Percentiles rank a stretch among this genome's conserved stretches.
These are phyloP conservation scores for Camelina neglecta DNA, from an alignment of 345 rosid genomes.

Conservation along the genomic window DNA sequence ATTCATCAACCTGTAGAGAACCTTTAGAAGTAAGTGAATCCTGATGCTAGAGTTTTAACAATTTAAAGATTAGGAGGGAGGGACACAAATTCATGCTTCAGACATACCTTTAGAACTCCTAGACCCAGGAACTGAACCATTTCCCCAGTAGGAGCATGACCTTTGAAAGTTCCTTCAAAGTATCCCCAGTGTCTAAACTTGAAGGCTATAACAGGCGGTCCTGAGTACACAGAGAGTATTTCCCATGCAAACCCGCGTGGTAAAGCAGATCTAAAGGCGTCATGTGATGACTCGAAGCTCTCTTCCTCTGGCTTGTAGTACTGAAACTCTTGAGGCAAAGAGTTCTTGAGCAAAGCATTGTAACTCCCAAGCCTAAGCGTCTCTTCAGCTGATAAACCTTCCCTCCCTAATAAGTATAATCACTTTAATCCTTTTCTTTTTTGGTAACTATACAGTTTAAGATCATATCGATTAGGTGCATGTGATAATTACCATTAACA, in stretches of 20 bases:
- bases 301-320: constrained; percentile 74
- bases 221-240: constrained; percentile 64
- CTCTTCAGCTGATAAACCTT: constrained; percentile 77
- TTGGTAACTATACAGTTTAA: background rate
- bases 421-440: constrained; percentile 1
- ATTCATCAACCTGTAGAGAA: constrained; percentile 66
- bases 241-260: constrained; percentile 95
- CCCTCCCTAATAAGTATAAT: constrained; percentile 53
- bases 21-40: constrained; percentile 35
- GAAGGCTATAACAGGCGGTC: constrained; percentile 75
- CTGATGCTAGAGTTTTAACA: background rate
- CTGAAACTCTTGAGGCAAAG: constrained; percentile 60
- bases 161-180: constrained; percentile 77
- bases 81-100: constrained; percentile 6
- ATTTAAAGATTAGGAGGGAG: background rate
- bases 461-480: constrained; percentile 17
- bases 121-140: constrained; percentile 65
- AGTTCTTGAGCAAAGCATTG: constrained; percentile 67
- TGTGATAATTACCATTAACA: constrained; percentile 64
- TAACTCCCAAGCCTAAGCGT: constrained; percentile 65
- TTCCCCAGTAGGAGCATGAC: constrained; percentile 76
- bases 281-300: constrained; percentile 79
- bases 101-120: constrained; percentile 66
- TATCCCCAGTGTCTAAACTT: constrained; percentile 92
- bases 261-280: constrained; percentile 62